Conservation (phyloP, 805 yeast genomes). For the Candida anglica region DNA sequence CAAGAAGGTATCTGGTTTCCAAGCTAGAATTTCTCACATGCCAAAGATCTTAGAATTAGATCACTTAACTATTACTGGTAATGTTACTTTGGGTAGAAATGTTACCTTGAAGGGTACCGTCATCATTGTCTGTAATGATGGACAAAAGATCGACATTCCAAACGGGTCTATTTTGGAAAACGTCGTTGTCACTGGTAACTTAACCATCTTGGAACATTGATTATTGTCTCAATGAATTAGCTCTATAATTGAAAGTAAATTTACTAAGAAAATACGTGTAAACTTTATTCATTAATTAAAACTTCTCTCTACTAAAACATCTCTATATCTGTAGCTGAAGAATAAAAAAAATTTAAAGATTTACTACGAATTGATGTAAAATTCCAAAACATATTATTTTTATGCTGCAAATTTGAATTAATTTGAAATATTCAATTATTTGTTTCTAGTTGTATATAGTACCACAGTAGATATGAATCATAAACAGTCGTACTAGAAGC, state of each 20-base stretch:
- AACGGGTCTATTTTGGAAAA: constrained; percentile 93
- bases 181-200: constrained; percentile 95
- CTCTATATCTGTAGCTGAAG: neutral
- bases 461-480: too few species aligned
- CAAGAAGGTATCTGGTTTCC: constrained; percentile 92
- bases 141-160: constrained; percentile 95
- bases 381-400: too few species aligned
- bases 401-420: too few species aligned
- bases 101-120: constrained; percentile 96
- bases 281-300: neutral
- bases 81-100: constrained; percentile 84
- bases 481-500: too few species aligned
- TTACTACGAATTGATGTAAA: too few species aligned
- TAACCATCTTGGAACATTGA: constrained; percentile 89
- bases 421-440: too few species aligned
- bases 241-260: neutral
- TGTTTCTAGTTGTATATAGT: too few species aligned
- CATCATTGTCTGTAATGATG: constrained; percentile 95
- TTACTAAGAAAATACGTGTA: neutral
- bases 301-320: neutral
- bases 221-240: neutral
- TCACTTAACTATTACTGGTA: constrained; percentile 96
- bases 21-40: constrained; percentile 86
- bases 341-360: too few species aligned
- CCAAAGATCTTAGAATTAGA: constrained; percentile 95